Evolutionary conservation across 208 protist species (phyloP).

Genomic region (Strigomonas galati): DNA sequence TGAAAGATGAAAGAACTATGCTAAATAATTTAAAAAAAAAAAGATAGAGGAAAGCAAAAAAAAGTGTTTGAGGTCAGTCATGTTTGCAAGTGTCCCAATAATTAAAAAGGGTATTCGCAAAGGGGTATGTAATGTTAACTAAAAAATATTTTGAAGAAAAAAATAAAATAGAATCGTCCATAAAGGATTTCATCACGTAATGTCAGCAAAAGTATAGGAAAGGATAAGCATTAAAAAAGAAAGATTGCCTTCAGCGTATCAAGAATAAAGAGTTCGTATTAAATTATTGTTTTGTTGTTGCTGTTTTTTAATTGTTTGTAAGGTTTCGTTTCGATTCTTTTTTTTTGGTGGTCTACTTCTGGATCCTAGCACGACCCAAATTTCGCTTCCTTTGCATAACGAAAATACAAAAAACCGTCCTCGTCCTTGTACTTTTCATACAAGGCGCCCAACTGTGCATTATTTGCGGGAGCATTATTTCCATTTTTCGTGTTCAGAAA

Average conservation of each 20-base stretch:
- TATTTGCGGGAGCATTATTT: no score
- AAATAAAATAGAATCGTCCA: background rate
- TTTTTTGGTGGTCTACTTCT: background rate
- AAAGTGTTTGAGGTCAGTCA: no score
- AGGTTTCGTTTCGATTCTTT: background rate
- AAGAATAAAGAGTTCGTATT: background rate
- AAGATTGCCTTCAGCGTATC: background rate
- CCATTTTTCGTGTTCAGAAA: no score
- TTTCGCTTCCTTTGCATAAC: background rate
- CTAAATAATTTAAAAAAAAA: slow-evolving; percentile 2
- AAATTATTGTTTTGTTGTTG: slow-evolving; percentile 2
- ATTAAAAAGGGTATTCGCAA: background rate
- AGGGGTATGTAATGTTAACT: background rate
- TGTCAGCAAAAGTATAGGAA: background rate
- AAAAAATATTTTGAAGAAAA: slow-evolving; percentile 7
- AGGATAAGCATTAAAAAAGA: background rate
- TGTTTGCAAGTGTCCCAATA: no score
- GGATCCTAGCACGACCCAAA: background rate
- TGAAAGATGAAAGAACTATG: background rate
- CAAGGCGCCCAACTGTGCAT: no score
- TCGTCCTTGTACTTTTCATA: slow-evolving; percentile 13
- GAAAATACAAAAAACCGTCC: background rate
- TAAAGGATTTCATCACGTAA: background rate
- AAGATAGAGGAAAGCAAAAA: background rate
- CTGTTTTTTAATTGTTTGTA: background rate